phyloP scores from a whole-genome alignment of 768 basidiomycete genomes.

The Lentinula raphanica region DNA sequence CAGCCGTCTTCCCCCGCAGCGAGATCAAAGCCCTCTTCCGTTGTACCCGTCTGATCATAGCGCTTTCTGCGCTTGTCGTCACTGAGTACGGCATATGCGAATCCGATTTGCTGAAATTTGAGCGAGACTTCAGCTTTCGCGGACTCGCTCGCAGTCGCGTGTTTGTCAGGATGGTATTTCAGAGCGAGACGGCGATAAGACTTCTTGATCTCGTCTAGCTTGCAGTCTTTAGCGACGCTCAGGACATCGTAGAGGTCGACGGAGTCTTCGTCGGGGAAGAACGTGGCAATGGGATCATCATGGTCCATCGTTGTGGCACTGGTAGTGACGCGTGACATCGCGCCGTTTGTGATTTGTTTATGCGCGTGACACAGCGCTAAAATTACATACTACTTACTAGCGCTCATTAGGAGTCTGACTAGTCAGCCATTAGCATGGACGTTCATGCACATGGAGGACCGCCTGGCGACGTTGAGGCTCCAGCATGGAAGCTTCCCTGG shows the following conservation, averaged over 20 bases:
- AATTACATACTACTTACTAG: too few relatives aligned
- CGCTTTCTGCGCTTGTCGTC: conserved; percentile 69
- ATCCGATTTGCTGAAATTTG: conserved; percentile 90
- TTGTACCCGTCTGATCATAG: conserved; percentile 85
- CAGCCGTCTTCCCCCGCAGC: conserved; percentile 80
- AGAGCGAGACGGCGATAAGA: conserved; percentile 85
- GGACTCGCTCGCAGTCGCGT: conserved; percentile 51
- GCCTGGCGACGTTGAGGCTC: neutral
- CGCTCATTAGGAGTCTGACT: too few relatives aligned
- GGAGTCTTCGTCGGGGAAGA: conserved; percentile 69
- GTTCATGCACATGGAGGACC: neutral
- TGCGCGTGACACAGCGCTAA: conserved; percentile 5
- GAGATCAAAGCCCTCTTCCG: conserved; percentile 71
- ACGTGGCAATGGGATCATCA: conserved; percentile 65
- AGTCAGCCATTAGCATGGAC: too few relatives aligned
- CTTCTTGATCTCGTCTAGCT: conserved; percentile 67
- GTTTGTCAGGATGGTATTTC: conserved; percentile 87
- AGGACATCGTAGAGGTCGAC: conserved; percentile 81
- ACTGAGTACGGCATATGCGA: conserved; percentile 84
- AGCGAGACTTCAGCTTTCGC: conserved; percentile 63
- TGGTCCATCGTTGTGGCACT: conserved; percentile 51
- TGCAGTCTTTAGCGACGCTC: conserved; percentile 46
- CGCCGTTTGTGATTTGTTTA: conserved; percentile 5
- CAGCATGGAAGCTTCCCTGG: conserved; percentile 9
- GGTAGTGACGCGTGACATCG: conserved; percentile 12